Percentiles rank a stretch among this genome's conserved stretches.
phyloP scores from a whole-genome alignment of 2,329 filamentous ascomycete genomes.

The Chaetomiaceae sp. region DNA sequence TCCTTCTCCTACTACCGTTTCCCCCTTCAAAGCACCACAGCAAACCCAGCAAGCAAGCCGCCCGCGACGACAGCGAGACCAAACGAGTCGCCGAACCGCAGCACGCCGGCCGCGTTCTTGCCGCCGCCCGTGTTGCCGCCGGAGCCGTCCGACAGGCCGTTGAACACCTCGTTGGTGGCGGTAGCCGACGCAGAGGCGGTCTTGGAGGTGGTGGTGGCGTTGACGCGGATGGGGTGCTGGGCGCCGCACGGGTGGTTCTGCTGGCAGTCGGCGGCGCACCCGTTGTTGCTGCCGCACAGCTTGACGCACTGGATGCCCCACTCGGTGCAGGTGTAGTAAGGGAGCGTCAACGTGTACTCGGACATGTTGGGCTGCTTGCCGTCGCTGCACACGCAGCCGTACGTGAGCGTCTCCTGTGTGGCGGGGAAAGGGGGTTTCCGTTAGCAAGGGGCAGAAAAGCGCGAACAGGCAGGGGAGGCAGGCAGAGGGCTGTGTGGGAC shows the following conservation, averaged over 20 bases:
- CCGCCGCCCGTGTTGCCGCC: background rate
- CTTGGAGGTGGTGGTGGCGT: slow-evolving; percentile 43
- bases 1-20: background rate
- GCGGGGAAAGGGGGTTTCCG: background rate
- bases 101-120: slow-evolving; percentile 15
- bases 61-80: slow-evolving; percentile 22
- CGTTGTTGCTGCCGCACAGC: slow-evolving; percentile 49
- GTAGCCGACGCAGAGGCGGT: slow-evolving; percentile 36
- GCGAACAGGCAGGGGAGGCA: background rate
- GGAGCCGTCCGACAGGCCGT: slow-evolving; percentile 24
- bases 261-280: slow-evolving; percentile 57
- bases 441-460: background rate
- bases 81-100: slow-evolving; percentile 30
- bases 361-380: slow-evolving; percentile 63
- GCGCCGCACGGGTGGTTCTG: slow-evolving; percentile 69
- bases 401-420: slow-evolving; percentile 52
- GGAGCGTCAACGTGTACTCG: slow-evolving; percentile 71
- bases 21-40: slow-evolving; percentile 37
- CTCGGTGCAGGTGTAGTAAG: slow-evolving; percentile 68
- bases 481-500: background rate
- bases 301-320: slow-evolving; percentile 64
- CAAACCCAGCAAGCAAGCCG: slow-evolving; percentile 27
- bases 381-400: slow-evolving; percentile 65
- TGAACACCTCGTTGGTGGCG: slow-evolving; percentile 33
- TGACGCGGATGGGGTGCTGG: slow-evolving; percentile 53